Base-by-base conservation (phyloP, 2,329 filamentous ascomycete species). In the Fusarium napiforme region DNA sequence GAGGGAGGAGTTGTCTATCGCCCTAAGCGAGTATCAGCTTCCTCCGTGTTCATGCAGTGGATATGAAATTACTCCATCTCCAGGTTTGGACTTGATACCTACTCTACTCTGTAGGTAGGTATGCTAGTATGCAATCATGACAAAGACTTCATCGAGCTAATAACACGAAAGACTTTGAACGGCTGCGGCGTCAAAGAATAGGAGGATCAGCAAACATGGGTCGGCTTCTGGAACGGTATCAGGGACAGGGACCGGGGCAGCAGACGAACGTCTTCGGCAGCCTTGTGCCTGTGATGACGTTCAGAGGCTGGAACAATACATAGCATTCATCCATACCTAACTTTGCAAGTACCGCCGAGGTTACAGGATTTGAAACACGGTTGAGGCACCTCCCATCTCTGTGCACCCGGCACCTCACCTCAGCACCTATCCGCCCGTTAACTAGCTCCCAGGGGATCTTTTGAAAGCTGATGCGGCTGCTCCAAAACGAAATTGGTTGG, bases 201-300 rank as follows among this genome's bases (percentile, higher is more conserved):
- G 71, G 71, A 75, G 72, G 72, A 77, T 77, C 67, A 66, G 45
- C 71, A 57, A 47, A 36, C 71, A 63, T 64, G 60, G 71, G 71
- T 66, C 26, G 58, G 59, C 59, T 49, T 40, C 57, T 55, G 49
- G 69, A 40, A 46, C 58, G 30, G 56, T 55, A 60, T 60, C 62
- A 67, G 61, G 65, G 65, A 37, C 47, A 59, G 43, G 50, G 65
- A 37, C 47, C 49, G 43, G 50, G 64, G 39, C 26, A 19, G 21
- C 37, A 60, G 43, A 60, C 37, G 37, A 42, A 61, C 39, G 34
- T 43, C 61, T 50, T 43, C 16, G 47, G 50, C 66, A 73, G 74
- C 67, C 70, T 73, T 66, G 74, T 40, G 60, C 59, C 43, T 49
- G 47, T 57, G 39, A 36, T 64, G 61, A 73, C 49, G 70, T 66